These are phyloP conservation scores for Phytophthora quininea DNA, from an alignment of 352 stramenopile genomes.

Conservation along the genomic window DNA sequence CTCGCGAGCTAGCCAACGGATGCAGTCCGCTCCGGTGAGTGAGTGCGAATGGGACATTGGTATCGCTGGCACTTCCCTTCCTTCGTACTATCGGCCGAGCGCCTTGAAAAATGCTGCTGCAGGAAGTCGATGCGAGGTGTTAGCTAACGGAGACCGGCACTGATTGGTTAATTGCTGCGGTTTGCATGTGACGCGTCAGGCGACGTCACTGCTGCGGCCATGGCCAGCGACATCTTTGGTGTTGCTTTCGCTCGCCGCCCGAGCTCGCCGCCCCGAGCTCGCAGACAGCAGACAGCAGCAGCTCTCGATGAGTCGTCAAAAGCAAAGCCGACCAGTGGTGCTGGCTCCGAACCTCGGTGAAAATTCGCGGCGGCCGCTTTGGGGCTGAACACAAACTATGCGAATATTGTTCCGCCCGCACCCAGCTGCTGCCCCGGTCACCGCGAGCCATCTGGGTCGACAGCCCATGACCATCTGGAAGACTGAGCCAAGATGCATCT, in stretches of 20 bases:
- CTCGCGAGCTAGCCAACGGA: too few relatives aligned
- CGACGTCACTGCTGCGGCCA: neutral
- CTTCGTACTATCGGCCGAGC: neutral
- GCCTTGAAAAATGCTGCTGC: neutral
- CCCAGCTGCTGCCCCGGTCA: neutral
- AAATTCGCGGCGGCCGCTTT: conserved; percentile 17
- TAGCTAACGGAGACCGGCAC: neutral
- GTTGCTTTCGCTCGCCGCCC: too few relatives aligned
- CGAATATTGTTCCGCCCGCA: conserved; percentile 7
- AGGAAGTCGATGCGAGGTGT: neutral
- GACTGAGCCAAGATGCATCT: neutral
- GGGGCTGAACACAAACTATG: conserved; percentile 19
- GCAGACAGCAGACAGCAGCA: too few relatives aligned
- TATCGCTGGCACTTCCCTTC: neutral
- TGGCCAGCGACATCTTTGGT: too few relatives aligned
- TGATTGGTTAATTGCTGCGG: neutral
- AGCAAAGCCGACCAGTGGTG: neutral
- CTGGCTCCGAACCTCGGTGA: conserved; percentile 3
- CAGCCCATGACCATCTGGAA: neutral
- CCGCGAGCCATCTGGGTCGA: conserved; percentile 8
- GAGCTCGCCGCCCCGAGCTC: too few relatives aligned
- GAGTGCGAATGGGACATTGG: too few relatives aligned
- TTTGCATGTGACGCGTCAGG: neutral
- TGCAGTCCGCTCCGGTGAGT: too few relatives aligned
- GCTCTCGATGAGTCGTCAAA: neutral